Percentiles rank a stretch among this genome's conserved stretches.
These are phyloP conservation scores for Sutorius australiensis DNA, from an alignment of 768 basidiomycete species.

Conservation along the genomic window DNA sequence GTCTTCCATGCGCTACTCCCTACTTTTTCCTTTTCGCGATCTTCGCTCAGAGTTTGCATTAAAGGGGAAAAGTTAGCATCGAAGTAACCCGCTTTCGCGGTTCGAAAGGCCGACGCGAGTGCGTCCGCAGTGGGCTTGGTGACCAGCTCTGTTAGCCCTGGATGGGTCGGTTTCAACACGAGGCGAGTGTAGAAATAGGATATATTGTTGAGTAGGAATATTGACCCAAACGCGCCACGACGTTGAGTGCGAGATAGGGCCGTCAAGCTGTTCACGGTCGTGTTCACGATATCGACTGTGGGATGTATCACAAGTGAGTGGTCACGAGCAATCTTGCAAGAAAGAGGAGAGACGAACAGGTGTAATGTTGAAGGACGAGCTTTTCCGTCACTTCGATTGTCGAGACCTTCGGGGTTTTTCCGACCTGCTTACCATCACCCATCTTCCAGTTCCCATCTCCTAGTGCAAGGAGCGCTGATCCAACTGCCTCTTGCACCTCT, in stretches of 20 bases:
- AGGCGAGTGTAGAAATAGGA: conserved; percentile 63
- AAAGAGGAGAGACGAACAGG: conserved; percentile 46
- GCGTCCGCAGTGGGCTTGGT: conserved; percentile 59
- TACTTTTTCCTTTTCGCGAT: conserved; percentile 44
- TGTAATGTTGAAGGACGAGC: conserved; percentile 68
- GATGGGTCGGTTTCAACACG: conserved; percentile 47
- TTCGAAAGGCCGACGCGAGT: conserved; percentile 69
- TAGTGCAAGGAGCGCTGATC: conserved; percentile 59
- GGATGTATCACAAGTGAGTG: background rate
- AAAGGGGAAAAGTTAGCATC: conserved; percentile 79
- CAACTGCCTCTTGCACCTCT: conserved; percentile 64
- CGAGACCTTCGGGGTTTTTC: conserved; percentile 38
- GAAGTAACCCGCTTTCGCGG: conserved; percentile 80
- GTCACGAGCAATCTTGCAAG: background rate
- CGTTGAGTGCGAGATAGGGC: conserved; percentile 58
- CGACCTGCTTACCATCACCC: conserved; percentile 75
- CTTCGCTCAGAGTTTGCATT: conserved; percentile 56
- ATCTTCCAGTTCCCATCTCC: conserved; percentile 92
- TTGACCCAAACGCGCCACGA: conserved; percentile 64
- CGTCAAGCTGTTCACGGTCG: conserved; percentile 55
- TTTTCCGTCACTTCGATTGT: conserved; percentile 52
- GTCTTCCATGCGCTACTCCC: conserved; percentile 45
- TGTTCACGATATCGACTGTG: conserved; percentile 71
- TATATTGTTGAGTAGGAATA: conserved; percentile 79
- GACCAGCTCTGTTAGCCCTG: conserved; percentile 47